phyloP scores from a whole-genome alignment of 306 rosid species.

The Fragaria ananassa region DNA sequence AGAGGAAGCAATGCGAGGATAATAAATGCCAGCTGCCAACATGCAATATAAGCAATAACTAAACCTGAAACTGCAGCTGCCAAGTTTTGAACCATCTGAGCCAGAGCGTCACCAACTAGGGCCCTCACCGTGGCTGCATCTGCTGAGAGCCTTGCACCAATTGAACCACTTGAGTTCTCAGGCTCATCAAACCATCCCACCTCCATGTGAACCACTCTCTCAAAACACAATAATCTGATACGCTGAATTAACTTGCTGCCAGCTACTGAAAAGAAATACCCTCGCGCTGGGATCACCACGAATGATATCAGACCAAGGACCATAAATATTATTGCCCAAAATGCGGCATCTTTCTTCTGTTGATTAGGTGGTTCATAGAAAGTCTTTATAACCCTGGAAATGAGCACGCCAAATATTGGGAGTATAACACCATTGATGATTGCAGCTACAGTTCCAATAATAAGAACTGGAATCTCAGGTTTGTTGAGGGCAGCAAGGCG shows the following conservation, averaged over 20 bases:
- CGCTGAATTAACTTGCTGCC: conserved; percentile 74
- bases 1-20: conserved; percentile 64
- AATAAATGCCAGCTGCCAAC: conserved; percentile 68
- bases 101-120: conserved; percentile 70
- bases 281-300: conserved; percentile 41
- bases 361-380: conserved; percentile 55
- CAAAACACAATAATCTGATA: conserved; percentile 62
- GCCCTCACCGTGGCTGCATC: conserved; percentile 83
- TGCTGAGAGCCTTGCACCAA: conserved; percentile 82
- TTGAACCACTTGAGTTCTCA: conserved; percentile 64
- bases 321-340: conserved; percentile 66
- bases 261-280: conserved; percentile 70
- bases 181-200: conserved; percentile 88
- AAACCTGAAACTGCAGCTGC: conserved; percentile 66
- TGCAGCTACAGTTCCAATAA: conserved; percentile 63
- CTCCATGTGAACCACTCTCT: conserved; percentile 74
- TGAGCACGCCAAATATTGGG: conserved; percentile 59
- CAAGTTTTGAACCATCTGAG: conserved; percentile 49
- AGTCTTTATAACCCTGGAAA: conserved; percentile 59
- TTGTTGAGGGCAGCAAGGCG: conserved; percentile 85
- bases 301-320: conserved; percentile 51
- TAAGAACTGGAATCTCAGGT: conserved; percentile 76
- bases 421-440: conserved; percentile 48
- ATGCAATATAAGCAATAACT: conserved; percentile 62
- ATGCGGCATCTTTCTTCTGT: conserved; percentile 56